phyloP scores from a whole-genome alignment of 1,139 yeast genomes.

The Hanseniaspora uvarum region DNA sequence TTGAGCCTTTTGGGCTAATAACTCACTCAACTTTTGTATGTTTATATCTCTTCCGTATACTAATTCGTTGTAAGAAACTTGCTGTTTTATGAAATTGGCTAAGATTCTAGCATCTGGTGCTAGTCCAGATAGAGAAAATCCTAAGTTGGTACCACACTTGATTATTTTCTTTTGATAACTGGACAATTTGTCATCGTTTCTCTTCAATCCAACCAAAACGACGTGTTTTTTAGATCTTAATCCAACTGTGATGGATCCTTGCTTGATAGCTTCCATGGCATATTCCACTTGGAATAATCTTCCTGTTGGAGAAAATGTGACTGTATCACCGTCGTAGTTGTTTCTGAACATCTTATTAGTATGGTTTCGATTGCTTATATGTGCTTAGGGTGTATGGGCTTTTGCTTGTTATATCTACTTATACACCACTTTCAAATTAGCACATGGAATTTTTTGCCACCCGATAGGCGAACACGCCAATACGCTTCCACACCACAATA shows the following conservation, averaged over 20 bases:
- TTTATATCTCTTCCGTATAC: conserved; percentile 82
- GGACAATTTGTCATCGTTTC: conserved; percentile 95
- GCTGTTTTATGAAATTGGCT: conserved; percentile 79
- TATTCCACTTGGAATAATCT: conserved; percentile 90
- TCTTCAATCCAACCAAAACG: conserved; percentile 83
- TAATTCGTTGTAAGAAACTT: conserved; percentile 79
- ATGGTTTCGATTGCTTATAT: not conserved
- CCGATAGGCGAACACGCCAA: not conserved
- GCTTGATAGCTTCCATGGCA: conserved; percentile 94
- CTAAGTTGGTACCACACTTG: conserved; percentile 85
- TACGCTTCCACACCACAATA: not conserved
- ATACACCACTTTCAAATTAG: no score
- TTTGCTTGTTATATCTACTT: no score
- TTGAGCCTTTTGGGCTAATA: conserved; percentile 94
- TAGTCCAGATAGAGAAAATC: conserved; percentile 89
- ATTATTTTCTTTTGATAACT: conserved; percentile 91
- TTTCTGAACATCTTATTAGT: conserved; percentile 59
- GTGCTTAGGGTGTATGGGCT: not conserved
- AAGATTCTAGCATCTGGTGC: conserved; percentile 96
- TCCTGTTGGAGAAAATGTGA: conserved; percentile 95
- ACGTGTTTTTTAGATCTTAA: conserved; percentile 76
- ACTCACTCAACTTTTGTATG: conserved; percentile 69
- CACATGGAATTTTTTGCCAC: not conserved
- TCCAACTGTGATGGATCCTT: conserved; percentile 96
- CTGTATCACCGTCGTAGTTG: conserved; percentile 96